Conservation (phyloP, 2,329 filamentous ascomycete species). For the Bisporella sp. region DNA sequence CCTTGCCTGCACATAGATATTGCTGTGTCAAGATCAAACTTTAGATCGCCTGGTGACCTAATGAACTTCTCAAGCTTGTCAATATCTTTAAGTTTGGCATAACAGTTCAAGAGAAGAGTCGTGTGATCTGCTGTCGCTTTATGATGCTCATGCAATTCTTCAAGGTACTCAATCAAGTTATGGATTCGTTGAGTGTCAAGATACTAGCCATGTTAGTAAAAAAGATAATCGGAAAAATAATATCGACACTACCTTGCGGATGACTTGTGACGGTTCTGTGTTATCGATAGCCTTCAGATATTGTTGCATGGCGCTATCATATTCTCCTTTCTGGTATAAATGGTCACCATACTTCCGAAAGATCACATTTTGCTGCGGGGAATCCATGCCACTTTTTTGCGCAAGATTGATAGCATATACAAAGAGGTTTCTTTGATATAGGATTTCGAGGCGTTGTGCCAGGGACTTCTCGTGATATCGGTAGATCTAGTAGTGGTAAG, state of each 20-base stretch:
- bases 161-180: constrained; percentile 93
- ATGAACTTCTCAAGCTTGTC: constrained; percentile 96
- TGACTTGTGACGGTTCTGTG: constrained; percentile 93
- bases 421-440: constrained; percentile 92
- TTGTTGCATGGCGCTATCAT: constrained; percentile 97
- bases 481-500: constrained; percentile 55
- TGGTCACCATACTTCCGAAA: constrained; percentile 92
- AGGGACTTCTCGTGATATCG: constrained; percentile 87
- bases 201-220: constrained; percentile 50
- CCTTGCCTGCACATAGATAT: constrained; percentile 97
- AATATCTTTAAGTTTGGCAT: constrained; percentile 95
- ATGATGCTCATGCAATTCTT: constrained; percentile 90
- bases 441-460: constrained; percentile 83
- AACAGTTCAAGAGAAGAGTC: constrained; percentile 90
- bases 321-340: constrained; percentile 90
- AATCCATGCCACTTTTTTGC: constrained; percentile 77
- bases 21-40: constrained; percentile 94
- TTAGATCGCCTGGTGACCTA: constrained; percentile 87
- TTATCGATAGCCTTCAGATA: constrained; percentile 95
- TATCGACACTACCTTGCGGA: constrained; percentile 60
- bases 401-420: constrained; percentile 87
- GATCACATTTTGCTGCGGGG: constrained; percentile 79
- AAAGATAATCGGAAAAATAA: neutral
- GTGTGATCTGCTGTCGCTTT: constrained; percentile 94
- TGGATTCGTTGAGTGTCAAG: constrained; percentile 96